phyloP scores from a whole-genome alignment of 169 alveolate genomes.

The Prorocentrum cordatum region DNA sequence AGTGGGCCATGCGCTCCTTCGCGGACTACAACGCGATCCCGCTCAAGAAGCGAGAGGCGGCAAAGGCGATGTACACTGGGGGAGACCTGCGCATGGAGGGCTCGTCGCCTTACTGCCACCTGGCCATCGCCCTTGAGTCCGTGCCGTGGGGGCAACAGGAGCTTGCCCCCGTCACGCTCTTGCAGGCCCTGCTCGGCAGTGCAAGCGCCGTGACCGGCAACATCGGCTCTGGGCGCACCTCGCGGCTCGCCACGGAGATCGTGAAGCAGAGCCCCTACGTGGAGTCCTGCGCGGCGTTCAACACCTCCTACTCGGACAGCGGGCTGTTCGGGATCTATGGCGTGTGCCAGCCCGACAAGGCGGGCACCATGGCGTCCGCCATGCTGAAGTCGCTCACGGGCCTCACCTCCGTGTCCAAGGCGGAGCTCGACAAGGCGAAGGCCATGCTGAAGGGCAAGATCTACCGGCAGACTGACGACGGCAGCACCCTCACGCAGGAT shows the following conservation, averaged over 20 bases:
- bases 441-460: slow-evolving; percentile 58
- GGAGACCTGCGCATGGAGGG: slow-evolving; percentile 81
- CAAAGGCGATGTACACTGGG: slow-evolving; percentile 80
- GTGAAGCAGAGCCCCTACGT: slow-evolving; percentile 61
- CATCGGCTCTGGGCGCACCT: slow-evolving; percentile 42
- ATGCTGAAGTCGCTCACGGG: neutral
- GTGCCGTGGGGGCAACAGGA: slow-evolving; percentile 66
- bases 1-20: slow-evolving; percentile 75
- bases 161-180: slow-evolving; percentile 25
- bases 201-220: slow-evolving; percentile 20
- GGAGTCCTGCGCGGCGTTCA: slow-evolving; percentile 63
- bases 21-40: slow-evolving; percentile 84
- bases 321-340: slow-evolving; percentile 67
- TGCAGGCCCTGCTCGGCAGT: slow-evolving; percentile 44
- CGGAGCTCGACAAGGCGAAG: slow-evolving; percentile 27
- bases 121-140: slow-evolving; percentile 81
- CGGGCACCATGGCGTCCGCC: too few relatives aligned
- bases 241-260: slow-evolving; percentile 36
- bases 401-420: slow-evolving; percentile 14
- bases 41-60: slow-evolving; percentile 69
- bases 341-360: slow-evolving; percentile 45
- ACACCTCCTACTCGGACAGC: slow-evolving; percentile 60
- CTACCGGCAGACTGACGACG: slow-evolving; percentile 39
- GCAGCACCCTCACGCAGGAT: slow-evolving; percentile 12
- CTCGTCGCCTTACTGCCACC: slow-evolving; percentile 77